A percentile compares a stretch with the other conserved stretches of the same genome.
Evolutionary conservation across 2,329 filamentous ascomycete species (phyloP).

Genomic region (Fusarium pilosicola): DNA sequence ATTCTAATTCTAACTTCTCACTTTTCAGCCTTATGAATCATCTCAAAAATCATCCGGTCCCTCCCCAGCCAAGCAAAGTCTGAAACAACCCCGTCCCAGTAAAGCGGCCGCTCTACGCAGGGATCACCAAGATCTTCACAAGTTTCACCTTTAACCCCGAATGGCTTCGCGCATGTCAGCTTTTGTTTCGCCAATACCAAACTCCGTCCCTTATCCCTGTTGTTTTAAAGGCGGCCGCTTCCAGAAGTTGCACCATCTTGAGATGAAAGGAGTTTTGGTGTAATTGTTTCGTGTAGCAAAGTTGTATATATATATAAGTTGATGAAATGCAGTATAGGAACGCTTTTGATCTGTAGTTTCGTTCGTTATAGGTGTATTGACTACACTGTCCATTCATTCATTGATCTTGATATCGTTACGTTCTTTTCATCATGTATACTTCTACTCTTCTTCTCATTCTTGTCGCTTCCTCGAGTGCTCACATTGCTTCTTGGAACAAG

Average conservation of each 20-base stretch:
- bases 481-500: conserved; percentile 43
- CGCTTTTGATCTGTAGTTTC: background rate
- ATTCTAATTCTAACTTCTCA: accelerated
- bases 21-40: background rate
- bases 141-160: conserved; percentile 6
- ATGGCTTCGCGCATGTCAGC: conserved; percentile 9
- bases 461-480: conserved; percentile 35
- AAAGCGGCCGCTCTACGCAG: conserved; percentile 21
- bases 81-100: conserved; percentile 20
- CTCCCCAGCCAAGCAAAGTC: background rate
- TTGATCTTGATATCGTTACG: conserved; percentile 3
- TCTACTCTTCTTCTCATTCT: conserved; percentile 35
- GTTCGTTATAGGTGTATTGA: conserved; percentile 37
- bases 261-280: conserved; percentile 36
- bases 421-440: conserved; percentile 32
- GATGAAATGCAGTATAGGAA: background rate
- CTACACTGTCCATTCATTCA: conserved; percentile 30
- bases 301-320: conserved; percentile 7
- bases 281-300: background rate
- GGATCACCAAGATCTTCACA: conserved; percentile 28
- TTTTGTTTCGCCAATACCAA: conserved; percentile 29
- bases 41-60: background rate
- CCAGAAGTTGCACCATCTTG: conserved; percentile 11
- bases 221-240: conserved; percentile 32
- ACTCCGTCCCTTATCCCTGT: conserved; percentile 12